Evolutionary conservation across 768 basidiomycete genomes (phyloP).

Genomic region (Xerocomellus intermedius): DNA sequence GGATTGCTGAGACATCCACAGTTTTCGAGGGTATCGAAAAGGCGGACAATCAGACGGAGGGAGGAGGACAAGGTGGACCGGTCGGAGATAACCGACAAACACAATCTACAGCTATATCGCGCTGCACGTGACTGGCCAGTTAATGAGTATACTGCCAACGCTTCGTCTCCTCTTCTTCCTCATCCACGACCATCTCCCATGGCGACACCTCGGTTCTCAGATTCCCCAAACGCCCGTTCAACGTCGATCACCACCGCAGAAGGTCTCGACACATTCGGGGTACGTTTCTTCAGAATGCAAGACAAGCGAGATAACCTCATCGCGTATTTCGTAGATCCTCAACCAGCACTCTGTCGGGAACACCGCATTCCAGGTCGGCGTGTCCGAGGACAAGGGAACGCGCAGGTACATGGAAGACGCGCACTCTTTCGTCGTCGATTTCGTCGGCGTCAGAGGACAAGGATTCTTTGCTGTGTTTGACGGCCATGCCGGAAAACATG

Average conservation of each 20-base stretch:
- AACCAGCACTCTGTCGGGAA: slow-evolving; percentile 67
- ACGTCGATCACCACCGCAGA: slow-evolving; percentile 80
- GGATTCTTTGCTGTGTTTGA: slow-evolving; percentile 99
- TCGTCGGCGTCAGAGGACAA: slow-evolving; percentile 86
- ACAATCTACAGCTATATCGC: slow-evolving; percentile 11
- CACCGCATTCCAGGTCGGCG: slow-evolving; percentile 57
- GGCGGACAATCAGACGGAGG: slow-evolving; percentile 22
- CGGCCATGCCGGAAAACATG: slow-evolving; percentile 97
- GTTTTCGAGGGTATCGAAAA: slow-evolving; percentile 41
- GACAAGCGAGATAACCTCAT: not conserved
- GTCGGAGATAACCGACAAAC: slow-evolving; percentile 27
- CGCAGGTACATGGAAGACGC: slow-evolving; percentile 97
- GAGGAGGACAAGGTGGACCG: not conserved
- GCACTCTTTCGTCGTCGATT: slow-evolving; percentile 95
- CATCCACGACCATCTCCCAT: slow-evolving; percentile 20
- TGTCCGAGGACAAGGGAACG: slow-evolving; percentile 84
- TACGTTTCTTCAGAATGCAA: slow-evolving; percentile 37
- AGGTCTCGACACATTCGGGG: slow-evolving; percentile 71
- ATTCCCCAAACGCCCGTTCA: slow-evolving; percentile 76
- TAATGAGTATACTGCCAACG: slow-evolving; percentile 5
- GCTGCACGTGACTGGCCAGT: slow-evolving; percentile 28
- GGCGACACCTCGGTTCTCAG: slow-evolving; percentile 40
- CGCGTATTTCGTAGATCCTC: slow-evolving; percentile 29
- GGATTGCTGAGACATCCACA: slow-evolving; percentile 93
- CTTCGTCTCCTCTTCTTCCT: slow-evolving; percentile 2